Base-by-base conservation (phyloP, 164 flowering plant genomes). In the Buxus sempervirens region DNA sequence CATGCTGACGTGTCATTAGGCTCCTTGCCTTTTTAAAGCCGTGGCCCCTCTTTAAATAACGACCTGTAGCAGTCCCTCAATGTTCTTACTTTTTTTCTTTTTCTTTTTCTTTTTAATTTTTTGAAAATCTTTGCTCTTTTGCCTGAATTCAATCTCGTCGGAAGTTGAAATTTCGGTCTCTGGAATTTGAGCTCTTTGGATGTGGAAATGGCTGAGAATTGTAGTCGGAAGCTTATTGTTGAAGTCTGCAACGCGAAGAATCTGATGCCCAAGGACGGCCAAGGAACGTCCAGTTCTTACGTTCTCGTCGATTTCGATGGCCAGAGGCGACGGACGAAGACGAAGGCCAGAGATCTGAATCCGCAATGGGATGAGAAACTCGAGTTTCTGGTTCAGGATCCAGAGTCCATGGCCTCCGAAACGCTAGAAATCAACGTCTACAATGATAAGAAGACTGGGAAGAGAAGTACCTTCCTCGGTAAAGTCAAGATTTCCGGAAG, bases 191-290 rank as follows among this genome's bases (percentile, higher is more conserved):
- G 23, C 41, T 12, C 5, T 36, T 56, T 13, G 24, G 28, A 0
- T 19, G 38, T 20, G 64, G 58, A 15, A 64, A 86, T 86, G 89
- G 80, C 78, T 24, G 87, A 82, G 23, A 64, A 5, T 45, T 51
- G 73, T 42, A 61, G 59, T 45, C 76, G 96, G 55, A 90, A 86
- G 81, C 77, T 94, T 22, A 55, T 85, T 0, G 97, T 94, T 0
- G 89, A 90, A 65, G 78, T 94, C 15, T 84, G 87, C 74, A 84
- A 83, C 27, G 98, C 98, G 0, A 83, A 80, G 76, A 91, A 94
- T 62, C 70, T 94, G 63, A 88, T 94, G 96, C 98, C 98, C 0
- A 94, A 94, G 64, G 98, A 94, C 78, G 98, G 98, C 10, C 93
- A 94, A 66, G 98, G 98, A 9, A 91, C 97, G 10, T 85, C 97